Base-by-base conservation (phyloP, 805 yeast genomes). In the Teunomyces kruisii region DNA sequence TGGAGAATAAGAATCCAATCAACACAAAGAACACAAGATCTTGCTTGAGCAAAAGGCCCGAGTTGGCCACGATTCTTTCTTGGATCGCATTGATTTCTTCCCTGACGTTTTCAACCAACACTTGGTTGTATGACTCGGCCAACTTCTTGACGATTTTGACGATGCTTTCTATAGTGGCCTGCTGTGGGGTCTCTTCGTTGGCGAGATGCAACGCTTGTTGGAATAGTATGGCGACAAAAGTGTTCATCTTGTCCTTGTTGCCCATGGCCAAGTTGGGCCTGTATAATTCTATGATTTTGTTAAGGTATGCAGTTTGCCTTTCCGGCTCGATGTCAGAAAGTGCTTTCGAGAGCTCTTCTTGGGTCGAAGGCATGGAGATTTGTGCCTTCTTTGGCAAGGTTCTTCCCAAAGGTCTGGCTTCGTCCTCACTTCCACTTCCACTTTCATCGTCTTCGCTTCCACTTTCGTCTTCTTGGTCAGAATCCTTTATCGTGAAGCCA, bases 191-290 rank as follows among this genome's bases (percentile, higher is more conserved):
- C n/a, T 59, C 65, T 3, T 58, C 53, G 43, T 76, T 74, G 0
- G 80, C 65, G 27, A 83, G 58, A 46, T 73, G 67, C 33, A 87
- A 61, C 9, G 80, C 65, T 55, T 87, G 89, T 51, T 83, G 79
- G 49, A 87, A 71, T 10, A 90, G 53, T 8, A 87, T 77, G 3
- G 78, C 74, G 1, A 86, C 76, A 56, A 91, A 85, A 2, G 53
- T 58, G 17, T 84, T 86, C 52, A 87, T 66, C 56, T 78, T 83
- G 48, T 82, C 86, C 58, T 88, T 89, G 62, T 92, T 90, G 2
- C 96, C 97, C 44, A 74, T 78, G 2, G 87, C 89, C 43, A 87
- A 71, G 50, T 84, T 81, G 10, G 97, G 96, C 50, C 86, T 88
- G 63, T 84, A 81, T 0, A 71, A 59, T 42, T 74, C 75, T 45